These are phyloP conservation scores for Boeremia exigua DNA, from an alignment of 2,329 filamentous ascomycete species.

Conservation along the genomic window DNA sequence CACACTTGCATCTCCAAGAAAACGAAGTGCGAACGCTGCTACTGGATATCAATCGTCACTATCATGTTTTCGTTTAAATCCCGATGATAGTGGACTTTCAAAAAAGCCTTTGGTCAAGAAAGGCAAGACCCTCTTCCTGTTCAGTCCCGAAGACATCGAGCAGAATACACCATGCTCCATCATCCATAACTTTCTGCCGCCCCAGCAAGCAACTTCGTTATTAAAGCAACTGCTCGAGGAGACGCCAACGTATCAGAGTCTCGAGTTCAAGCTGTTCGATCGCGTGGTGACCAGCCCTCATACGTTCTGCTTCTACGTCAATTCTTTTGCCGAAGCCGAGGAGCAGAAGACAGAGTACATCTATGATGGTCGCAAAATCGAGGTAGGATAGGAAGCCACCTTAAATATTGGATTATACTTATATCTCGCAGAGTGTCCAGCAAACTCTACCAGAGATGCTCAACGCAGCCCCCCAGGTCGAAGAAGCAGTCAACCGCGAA, in stretches of 20 bases:
- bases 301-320: slow-evolving; percentile 82
- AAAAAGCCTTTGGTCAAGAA: slow-evolving; percentile 68
- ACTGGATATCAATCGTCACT: slow-evolving; percentile 55
- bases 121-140: slow-evolving; percentile 84
- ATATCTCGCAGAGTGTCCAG: slow-evolving; percentile 66
- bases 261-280: slow-evolving; percentile 86
- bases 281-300: slow-evolving; percentile 85
- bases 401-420: neutral
- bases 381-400: slow-evolving; percentile 50
- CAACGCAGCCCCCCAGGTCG: slow-evolving; percentile 71
- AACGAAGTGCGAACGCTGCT: slow-evolving; percentile 27
- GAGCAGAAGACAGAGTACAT: slow-evolving; percentile 79
- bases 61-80: slow-evolving; percentile 30
- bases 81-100: neutral
- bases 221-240: slow-evolving; percentile 78
- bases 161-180: slow-evolving; percentile 88
- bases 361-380: slow-evolving; percentile 81
- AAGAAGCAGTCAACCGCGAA: slow-evolving; percentile 77
- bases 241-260: slow-evolving; percentile 70
- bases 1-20: slow-evolving; percentile 41
- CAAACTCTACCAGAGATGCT: slow-evolving; percentile 76
- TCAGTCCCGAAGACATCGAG: slow-evolving; percentile 79
- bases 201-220: slow-evolving; percentile 73
- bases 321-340: slow-evolving; percentile 71
- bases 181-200: slow-evolving; percentile 85